Conservation (phyloP, 2,329 filamentous ascomycete species). For the Fusarium nematophilum region DNA sequence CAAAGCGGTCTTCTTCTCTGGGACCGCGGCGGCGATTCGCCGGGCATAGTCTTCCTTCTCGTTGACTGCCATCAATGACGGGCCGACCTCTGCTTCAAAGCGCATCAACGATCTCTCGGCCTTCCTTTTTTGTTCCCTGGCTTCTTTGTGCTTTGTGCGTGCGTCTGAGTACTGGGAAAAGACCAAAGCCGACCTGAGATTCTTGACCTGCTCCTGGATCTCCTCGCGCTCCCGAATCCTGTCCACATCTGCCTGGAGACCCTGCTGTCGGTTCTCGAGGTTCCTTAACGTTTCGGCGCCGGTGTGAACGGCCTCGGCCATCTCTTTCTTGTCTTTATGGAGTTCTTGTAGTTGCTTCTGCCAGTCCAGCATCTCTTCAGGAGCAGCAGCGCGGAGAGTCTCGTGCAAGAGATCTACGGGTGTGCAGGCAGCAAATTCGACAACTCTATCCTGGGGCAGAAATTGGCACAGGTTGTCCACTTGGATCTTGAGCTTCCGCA, state of each 20-base stretch:
- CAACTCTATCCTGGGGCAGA: conserved; percentile 93
- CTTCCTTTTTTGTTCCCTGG: conserved; percentile 66
- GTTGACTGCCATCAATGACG: conserved; percentile 75
- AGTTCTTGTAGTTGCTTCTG: conserved; percentile 80
- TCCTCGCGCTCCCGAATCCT: conserved; percentile 80
- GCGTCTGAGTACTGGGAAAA: conserved; percentile 73
- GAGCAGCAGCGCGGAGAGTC: conserved; percentile 89
- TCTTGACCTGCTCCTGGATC: conserved; percentile 71
- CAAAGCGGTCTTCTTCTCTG: conserved; percentile 65
- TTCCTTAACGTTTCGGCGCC: conserved; percentile 73
- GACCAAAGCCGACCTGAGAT: conserved; percentile 74
- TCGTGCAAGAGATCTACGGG: conserved; percentile 85
- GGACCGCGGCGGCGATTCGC: conserved; percentile 66
- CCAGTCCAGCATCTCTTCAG: conserved; percentile 81
- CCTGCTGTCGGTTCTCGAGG: conserved; percentile 78
- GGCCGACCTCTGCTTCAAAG: conserved; percentile 70
- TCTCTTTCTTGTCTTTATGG: conserved; percentile 73
- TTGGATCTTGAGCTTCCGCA: conserved; percentile 83
- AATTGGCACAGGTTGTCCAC: conserved; percentile 99
- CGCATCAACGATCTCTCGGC: conserved; percentile 68
- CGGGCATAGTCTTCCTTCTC: conserved; percentile 75
- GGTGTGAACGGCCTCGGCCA: conserved; percentile 67
- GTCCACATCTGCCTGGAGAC: conserved; percentile 84
- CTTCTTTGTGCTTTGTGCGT: conserved; percentile 57
- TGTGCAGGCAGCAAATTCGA: conserved; percentile 88